Evolutionary conservation across 768 basidiomycete species (phyloP).

Genomic region (Dacryopinax spathularia): DNA sequence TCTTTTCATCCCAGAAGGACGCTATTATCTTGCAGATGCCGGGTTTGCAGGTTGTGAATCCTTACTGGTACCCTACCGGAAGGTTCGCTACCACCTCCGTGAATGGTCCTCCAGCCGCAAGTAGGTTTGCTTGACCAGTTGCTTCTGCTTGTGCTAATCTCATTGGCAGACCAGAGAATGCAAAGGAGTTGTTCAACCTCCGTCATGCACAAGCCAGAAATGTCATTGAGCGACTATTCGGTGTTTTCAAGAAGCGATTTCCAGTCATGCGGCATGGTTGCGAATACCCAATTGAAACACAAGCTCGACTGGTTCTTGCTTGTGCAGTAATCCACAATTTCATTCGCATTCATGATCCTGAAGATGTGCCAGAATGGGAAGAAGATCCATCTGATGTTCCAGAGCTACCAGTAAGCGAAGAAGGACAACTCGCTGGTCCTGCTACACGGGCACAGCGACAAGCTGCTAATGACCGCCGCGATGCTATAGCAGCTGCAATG

Average conservation of each 20-base stretch:
- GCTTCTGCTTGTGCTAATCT: neutral
- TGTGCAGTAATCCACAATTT: neutral
- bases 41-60: too few relatives aligned
- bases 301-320: too few relatives aligned
- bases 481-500: too few relatives aligned
- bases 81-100: slow-evolving; percentile 23
- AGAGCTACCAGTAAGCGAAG: too few relatives aligned
- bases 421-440: too few relatives aligned
- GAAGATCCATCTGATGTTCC: too few relatives aligned
- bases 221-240: slow-evolving; percentile 16
- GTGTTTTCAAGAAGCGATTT: slow-evolving; percentile 16
- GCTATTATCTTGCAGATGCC: slow-evolving; percentile 25
- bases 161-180: slow-evolving; percentile 11
- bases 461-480: too few relatives aligned
- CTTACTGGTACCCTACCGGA: slow-evolving; percentile 18
- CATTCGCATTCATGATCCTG: too few relatives aligned
- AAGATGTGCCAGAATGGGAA: too few relatives aligned
- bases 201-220: slow-evolving; percentile 16
- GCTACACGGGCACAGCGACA: too few relatives aligned
- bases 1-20: slow-evolving; percentile 17
- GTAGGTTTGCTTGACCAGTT: neutral
- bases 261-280: slow-evolving; percentile 11
- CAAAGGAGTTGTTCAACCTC: slow-evolving; percentile 19
- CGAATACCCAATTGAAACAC: slow-evolving; percentile 14
- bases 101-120: too few relatives aligned